Base-by-base conservation (phyloP, 805 yeast genomes). In the Nakazawaea pomicola region DNA sequence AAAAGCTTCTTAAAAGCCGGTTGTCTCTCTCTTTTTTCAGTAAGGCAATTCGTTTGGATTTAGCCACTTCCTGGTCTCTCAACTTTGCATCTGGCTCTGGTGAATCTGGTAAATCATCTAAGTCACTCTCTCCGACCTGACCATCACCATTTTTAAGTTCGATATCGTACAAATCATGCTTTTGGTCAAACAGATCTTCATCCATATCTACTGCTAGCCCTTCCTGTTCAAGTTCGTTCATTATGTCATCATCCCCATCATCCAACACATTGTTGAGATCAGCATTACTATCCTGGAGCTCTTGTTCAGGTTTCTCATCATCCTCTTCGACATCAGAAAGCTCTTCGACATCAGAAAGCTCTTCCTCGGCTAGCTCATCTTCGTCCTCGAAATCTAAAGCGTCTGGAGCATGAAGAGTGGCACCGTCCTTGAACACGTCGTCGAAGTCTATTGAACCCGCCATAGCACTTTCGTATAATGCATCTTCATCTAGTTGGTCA, bases 331-430 rank as follows among this genome's bases (percentile, higher is more conserved):
- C 70, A 4, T 40, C 55, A 21, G 28, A 51, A 4, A 33, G 37
- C 19, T 28, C 17, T 34, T 48, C 49, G 31, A 44, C 68, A 23
- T 62, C 69, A 1, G 68, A 68, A 3, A 61, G 52, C 42, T 86
- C 95, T 34, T 90, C 96, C 18, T 90, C 97, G 0, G 97, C 97
- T 36, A 90, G 66, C 59, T 90, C 97, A 50, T 90, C 97, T 53
- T 86, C 95, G 57, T 87, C 96, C 54, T 87, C 96, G 57, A 85
- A 91, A 60, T 91, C 98, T 24, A 89, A 68, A 8, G 99, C 99
- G 58, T 90, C 91, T 6, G 78, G 96, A 1, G 93, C 90, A 60
- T 90, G 98, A 41, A 73, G 71, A 2, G 85, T 65, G 60, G 74
- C 64, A 15, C 75, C 80, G 24, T 65, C 72, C 40, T 58, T 58